phyloP scores from a whole-genome alignment of 2,329 filamentous ascomycete genomes.

The Tolypocladium tundrense region DNA sequence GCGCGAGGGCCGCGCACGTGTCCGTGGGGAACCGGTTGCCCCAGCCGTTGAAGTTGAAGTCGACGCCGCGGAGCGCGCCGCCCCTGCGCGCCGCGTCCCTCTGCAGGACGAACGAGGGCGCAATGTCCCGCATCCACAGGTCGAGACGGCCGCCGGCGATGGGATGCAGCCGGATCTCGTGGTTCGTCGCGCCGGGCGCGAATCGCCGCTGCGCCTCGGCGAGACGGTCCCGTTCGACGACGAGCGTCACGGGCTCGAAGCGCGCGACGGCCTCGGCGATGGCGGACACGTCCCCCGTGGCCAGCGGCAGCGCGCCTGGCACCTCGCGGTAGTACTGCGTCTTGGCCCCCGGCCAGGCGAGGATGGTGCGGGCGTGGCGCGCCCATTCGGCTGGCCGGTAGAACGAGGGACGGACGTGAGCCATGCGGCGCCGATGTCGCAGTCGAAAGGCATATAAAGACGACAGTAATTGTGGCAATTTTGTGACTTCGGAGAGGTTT shows the following conservation, averaged over 20 bases:
- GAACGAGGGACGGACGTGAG: background rate
- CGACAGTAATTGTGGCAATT: no score
- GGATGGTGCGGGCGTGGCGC: constrained; percentile 3
- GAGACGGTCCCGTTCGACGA: constrained; percentile 5
- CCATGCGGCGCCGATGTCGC: background rate
- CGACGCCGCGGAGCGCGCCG: constrained; percentile 7
- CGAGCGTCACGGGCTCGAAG: constrained; percentile 16
- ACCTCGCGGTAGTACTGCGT: background rate
- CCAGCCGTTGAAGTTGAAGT: constrained; percentile 19
- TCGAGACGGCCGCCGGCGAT: constrained; percentile 7
- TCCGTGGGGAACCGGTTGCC: constrained; percentile 9
- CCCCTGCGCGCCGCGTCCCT: background rate
- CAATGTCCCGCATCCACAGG: constrained; percentile 19
- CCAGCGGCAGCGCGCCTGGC: background rate
- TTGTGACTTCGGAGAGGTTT: no score
- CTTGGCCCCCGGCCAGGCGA: constrained; percentile 6
- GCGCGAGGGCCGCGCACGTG: constrained; percentile 6
- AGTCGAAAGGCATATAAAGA: background rate
- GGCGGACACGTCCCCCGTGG: constrained; percentile 12
- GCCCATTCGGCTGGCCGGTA: constrained; percentile 7
- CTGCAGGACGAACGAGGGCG: constrained; percentile 12
- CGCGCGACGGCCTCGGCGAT: constrained; percentile 13
- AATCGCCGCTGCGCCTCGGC: constrained; percentile 6
- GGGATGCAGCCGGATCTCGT: constrained; percentile 2
- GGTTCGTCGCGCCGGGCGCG: background rate